Percentiles rank a stretch among this genome's conserved stretches.
phyloP scores from a whole-genome alignment of 805 yeast genomes.

The Wickerhamomyces kurtzmanii region DNA sequence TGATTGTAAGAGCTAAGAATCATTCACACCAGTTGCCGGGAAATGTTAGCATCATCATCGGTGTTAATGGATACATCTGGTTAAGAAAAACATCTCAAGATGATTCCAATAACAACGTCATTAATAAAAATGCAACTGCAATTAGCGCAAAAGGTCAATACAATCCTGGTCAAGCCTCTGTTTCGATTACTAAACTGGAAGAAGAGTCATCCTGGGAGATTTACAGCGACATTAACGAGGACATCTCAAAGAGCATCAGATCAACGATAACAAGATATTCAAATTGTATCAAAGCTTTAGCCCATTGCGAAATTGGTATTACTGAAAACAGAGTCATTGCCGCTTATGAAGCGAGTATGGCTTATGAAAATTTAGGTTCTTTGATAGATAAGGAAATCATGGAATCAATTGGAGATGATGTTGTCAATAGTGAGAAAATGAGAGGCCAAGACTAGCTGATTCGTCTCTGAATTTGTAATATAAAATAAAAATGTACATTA shows the following conservation, averaged over 20 bases:
- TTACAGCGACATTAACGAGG: slow-evolving; percentile 82
- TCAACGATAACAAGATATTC: slow-evolving; percentile 77
- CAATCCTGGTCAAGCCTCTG: slow-evolving; percentile 48
- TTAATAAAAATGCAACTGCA: slow-evolving; percentile 24
- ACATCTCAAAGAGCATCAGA: slow-evolving; percentile 49
- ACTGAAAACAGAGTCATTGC: slow-evolving; percentile 69
- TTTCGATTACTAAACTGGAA: slow-evolving; percentile 76
- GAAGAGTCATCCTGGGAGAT: slow-evolving; percentile 94
- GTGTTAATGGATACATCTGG: slow-evolving; percentile 96
- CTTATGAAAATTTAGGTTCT: slow-evolving; percentile 59
- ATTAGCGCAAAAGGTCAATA: slow-evolving; percentile 23
- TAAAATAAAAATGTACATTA: too few relatives aligned
- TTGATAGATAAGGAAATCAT: slow-evolving; percentile 65
- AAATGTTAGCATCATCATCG: slow-evolving; percentile 81
- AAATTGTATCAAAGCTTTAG: slow-evolving; percentile 74
- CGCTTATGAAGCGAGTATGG: slow-evolving; percentile 87
- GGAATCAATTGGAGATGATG: slow-evolving; percentile 64
- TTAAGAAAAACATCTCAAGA: slow-evolving; percentile 54
- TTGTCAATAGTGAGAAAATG: slow-evolving; percentile 64
- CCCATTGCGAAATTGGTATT: slow-evolving; percentile 79
- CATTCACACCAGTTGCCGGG: slow-evolving; percentile 91
- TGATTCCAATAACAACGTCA: slow-evolving; percentile 17
- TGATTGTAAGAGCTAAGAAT: slow-evolving; percentile 76
- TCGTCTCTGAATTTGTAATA: too few relatives aligned
- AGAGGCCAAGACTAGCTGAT: slow-evolving; percentile 36